These are phyloP conservation scores for Larix kaempferi DNA, from an alignment of 75 land plant species.

Conservation along the genomic window DNA sequence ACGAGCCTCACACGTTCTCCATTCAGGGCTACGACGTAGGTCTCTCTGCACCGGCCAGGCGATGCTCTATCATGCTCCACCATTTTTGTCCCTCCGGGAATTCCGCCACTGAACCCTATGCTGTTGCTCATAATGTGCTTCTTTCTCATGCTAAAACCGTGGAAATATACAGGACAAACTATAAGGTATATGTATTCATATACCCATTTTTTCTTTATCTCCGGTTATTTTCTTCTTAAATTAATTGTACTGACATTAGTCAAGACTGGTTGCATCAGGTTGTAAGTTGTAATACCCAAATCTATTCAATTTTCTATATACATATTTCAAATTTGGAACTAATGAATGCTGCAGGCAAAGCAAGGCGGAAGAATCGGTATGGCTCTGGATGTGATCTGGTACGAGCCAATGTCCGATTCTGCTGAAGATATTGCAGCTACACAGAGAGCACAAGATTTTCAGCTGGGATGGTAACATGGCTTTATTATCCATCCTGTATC, in stretches of 20 bases:
- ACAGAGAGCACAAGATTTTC: constrained; percentile 38
- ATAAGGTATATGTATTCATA: constrained; percentile 10
- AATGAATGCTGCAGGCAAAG: constrained; percentile 17
- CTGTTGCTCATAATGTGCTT: constrained; percentile 74
- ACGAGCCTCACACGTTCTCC: constrained; percentile 80
- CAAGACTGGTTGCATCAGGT: no score
- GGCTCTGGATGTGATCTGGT: constrained; percentile 40
- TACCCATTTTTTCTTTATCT: no score
- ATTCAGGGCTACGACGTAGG: constrained; percentile 79
- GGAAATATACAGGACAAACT: constrained; percentile 54
- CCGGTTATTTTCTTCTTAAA: no score
- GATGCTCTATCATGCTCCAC: constrained; percentile 60
- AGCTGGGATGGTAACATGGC: constrained; percentile 30
- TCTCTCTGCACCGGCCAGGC: constrained; percentile 68
- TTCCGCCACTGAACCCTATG: constrained; percentile 81
- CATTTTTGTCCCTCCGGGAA: constrained; percentile 50
- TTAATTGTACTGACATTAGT: no score
- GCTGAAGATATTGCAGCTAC: constrained; percentile 38
- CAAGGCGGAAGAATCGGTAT: constrained; percentile 62
- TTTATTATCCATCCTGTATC: not conserved
- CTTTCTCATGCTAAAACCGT: constrained; percentile 59
- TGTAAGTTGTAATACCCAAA: no score
- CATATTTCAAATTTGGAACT: no score
- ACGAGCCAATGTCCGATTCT: constrained; percentile 44
- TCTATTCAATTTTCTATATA: no score